A percentile compares a stretch with the other conserved stretches of the same genome.
Evolutionary conservation across 441 rosid genomes (phyloP).

Genomic region (Flueggea neowawraea): DNA sequence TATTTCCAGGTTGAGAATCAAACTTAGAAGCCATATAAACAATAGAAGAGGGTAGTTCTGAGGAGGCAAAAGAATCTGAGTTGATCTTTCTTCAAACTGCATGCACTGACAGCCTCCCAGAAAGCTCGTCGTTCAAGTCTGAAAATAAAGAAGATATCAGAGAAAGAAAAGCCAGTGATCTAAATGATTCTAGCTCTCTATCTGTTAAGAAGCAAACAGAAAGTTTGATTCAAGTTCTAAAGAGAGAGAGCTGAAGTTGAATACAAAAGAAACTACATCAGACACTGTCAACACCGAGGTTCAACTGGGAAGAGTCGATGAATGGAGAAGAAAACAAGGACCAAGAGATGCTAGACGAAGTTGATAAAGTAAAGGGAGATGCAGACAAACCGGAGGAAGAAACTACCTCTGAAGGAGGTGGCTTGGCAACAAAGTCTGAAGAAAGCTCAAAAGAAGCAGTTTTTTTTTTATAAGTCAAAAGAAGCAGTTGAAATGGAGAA

Average conservation of each 20-base stretch:
- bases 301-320: constrained; percentile 13
- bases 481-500: too few species aligned
- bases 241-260: constrained; percentile 15
- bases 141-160: constrained; percentile 20
- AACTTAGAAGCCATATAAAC: too few species aligned
- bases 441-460: too few species aligned
- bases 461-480: too few species aligned
- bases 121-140: constrained; percentile 6
- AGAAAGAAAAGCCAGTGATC: constrained; percentile 7
- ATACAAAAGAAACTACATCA: constrained; percentile 5
- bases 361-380: constrained; percentile 13
- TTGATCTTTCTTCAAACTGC: constrained; percentile 7
- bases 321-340: too few species aligned
- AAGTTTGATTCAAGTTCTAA: constrained; percentile 13
- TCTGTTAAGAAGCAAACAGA: constrained; percentile 9
- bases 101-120: constrained; percentile 10
- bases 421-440: too few species aligned
- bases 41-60: too few species aligned
- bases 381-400: too few species aligned
- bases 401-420: constrained; percentile 16
- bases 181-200: constrained; percentile 7
- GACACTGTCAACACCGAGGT: constrained; percentile 12
- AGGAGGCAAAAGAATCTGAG: constrained; percentile 11
- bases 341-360: too few species aligned
- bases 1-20: too few species aligned